phyloP scores from a whole-genome alignment of 495 filamentous ascomycete species.

The Niebla homalea region DNA sequence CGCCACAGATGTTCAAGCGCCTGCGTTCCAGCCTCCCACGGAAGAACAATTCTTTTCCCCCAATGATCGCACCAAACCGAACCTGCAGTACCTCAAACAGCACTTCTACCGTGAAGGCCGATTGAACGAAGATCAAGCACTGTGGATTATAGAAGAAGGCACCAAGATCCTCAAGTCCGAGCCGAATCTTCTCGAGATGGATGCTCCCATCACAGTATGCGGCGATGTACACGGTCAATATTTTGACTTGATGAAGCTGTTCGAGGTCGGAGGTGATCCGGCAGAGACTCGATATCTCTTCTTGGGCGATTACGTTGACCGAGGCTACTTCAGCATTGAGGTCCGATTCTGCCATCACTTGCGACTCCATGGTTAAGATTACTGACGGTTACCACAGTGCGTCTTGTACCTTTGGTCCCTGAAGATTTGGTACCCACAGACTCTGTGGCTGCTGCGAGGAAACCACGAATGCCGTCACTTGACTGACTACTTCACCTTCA shows the following conservation, averaged over 20 bases:
- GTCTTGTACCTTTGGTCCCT: slow-evolving; percentile 94
- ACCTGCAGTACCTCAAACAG: slow-evolving; percentile 89
- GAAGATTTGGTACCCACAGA: slow-evolving; percentile 98
- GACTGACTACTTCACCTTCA: slow-evolving; percentile 99
- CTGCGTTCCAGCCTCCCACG: slow-evolving; percentile 77
- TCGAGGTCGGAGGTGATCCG: slow-evolving; percentile 95
- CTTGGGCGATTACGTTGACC: slow-evolving; percentile 93
- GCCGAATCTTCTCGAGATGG: slow-evolving; percentile 96
- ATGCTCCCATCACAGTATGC: slow-evolving; percentile 98
- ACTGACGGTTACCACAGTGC: slow-evolving; percentile 39
- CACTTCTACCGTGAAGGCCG: slow-evolving; percentile 97
- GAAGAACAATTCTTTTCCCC: slow-evolving; percentile 70
- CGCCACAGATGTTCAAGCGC: slow-evolving; percentile 79
- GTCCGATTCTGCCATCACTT: slow-evolving; percentile 24
- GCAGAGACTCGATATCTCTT: slow-evolving; percentile 94
- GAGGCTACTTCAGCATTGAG: slow-evolving; percentile 98
- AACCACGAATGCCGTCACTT: slow-evolving; percentile 98
- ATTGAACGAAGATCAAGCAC: slow-evolving; percentile 88
- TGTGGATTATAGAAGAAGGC: slow-evolving; percentile 83
- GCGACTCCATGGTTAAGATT: not conserved
- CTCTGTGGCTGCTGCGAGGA: slow-evolving; percentile 88
- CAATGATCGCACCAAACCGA: slow-evolving; percentile 73
- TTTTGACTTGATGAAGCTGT: slow-evolving; percentile 98
- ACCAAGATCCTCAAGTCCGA: slow-evolving; percentile 72
- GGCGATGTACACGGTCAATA: slow-evolving; percentile 98